Base-by-base conservation (phyloP, 2,329 filamentous ascomycete species). In the Exophiala sideris region DNA sequence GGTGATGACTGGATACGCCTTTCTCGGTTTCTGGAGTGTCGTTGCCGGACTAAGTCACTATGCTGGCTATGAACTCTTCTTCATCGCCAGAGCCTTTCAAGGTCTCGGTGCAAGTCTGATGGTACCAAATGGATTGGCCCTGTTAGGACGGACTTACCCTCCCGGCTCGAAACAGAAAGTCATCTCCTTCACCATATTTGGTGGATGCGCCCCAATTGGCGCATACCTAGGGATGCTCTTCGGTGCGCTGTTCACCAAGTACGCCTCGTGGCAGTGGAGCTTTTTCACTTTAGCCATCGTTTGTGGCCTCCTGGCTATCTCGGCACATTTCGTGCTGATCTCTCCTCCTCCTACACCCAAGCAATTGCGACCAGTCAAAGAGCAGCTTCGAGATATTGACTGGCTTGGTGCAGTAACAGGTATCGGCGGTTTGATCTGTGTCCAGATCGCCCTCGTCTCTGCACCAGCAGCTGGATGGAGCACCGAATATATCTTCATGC, bases 391-490 rank as follows among this genome's bases (percentile, higher is more conserved):
- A n/a, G 65, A 71, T 24, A 66, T 77, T 18, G 64, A 65, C 49
- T 57, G 67, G n/a, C 63, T 58, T n/a, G 59, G 61, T 18, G 51
- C 50, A 12, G 8, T 62, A 20, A 60, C 70, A 1, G 81, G 82
- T 1, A 73, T 84, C n/a, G 70, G 71, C 0, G 75, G 76, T 0
- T 69, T 86, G 24, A 72, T 83, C 0, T 71, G 85, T 33, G 76
- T 86, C 70, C 84, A 84, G 65, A 81, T 86, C 59, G 78, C 81
- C 1, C 84, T 79, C 76, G 84, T 82, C 52, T 80, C 85, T 62
- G 81, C 79, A 0, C 76, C 79, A 0, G 71, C 79, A 1, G 76
- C 74, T 2, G 80, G 80, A 1, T 85, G 82, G 82, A 61, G 69
- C 1, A 70, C 73, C 6, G 70, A 79, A 0, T 80, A 79, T 51